Evolutionary conservation across 352 stramenopile genomes (phyloP).

Genomic region (Nothophytophthora sp.): DNA sequence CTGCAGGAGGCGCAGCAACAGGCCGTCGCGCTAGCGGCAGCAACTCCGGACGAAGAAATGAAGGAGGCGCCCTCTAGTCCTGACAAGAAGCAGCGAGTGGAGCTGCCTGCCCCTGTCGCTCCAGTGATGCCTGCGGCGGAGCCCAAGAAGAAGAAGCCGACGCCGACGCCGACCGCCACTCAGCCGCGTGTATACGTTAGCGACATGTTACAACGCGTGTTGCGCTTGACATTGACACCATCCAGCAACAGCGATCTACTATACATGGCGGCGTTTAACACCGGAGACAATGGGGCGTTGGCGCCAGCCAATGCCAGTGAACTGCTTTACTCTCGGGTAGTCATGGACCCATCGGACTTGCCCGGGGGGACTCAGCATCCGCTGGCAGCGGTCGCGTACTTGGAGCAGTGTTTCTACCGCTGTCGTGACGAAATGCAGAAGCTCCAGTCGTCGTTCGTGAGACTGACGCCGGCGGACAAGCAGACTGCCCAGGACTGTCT

Average conservation of each 20-base stretch:
- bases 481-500: slow-evolving; percentile 52
- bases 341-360: slow-evolving; percentile 54
- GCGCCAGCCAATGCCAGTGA: slow-evolving; percentile 64
- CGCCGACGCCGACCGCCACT: slow-evolving; percentile 33
- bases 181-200: slow-evolving; percentile 64
- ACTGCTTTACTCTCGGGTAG: slow-evolving; percentile 70
- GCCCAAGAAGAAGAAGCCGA: slow-evolving; percentile 22
- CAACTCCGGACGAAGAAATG: neutral
- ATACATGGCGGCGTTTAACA: slow-evolving; percentile 44
- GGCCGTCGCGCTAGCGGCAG: slow-evolving; percentile 9
- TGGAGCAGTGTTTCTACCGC: slow-evolving; percentile 78
- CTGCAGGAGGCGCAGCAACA: slow-evolving; percentile 43
- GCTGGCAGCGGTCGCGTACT: slow-evolving; percentile 61
- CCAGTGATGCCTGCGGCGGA: neutral
- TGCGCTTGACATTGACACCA: slow-evolving; percentile 62
- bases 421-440: slow-evolving; percentile 72
- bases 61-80: neutral
- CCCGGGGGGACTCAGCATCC: slow-evolving; percentile 53
- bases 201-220: slow-evolving; percentile 72
- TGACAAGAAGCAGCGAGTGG: slow-evolving; percentile 23
- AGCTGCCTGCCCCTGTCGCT: neutral
- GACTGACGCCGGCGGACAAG: slow-evolving; percentile 51
- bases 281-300: slow-evolving; percentile 9
- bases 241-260: slow-evolving; percentile 26
- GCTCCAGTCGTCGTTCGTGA: slow-evolving; percentile 63